These are phyloP conservation scores for Pseudomicrostroma phylloplanum DNA, from an alignment of 1,284 basidiomycete genomes.

Conservation along the genomic window DNA sequence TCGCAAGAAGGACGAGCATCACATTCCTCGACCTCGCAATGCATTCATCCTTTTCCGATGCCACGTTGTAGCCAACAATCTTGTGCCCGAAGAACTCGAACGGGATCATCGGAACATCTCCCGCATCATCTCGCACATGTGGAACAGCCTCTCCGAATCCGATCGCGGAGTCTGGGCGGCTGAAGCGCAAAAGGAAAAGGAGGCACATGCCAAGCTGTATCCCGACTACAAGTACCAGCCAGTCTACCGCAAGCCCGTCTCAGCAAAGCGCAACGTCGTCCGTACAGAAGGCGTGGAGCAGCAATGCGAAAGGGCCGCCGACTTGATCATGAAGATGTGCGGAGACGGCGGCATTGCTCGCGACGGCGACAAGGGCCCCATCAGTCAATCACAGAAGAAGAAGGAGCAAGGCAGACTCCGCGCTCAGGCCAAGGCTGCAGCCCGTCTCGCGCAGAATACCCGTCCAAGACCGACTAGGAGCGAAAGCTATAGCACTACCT, in stretches of 20 bases:
- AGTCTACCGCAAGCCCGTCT: not conserved
- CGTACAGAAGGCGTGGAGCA: not conserved
- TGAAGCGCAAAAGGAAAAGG: slow-evolving; percentile 36
- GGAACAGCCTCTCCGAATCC: slow-evolving; percentile 34
- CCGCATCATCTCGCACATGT: slow-evolving; percentile 53
- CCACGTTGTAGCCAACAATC: slow-evolving; percentile 71
- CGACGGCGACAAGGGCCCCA: not conserved
- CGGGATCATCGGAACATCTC: slow-evolving; percentile 69
- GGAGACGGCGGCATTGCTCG: not conserved
- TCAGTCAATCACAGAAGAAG: not conserved
- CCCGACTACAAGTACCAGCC: slow-evolving; percentile 46
- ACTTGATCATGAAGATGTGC: slow-evolving; percentile 4
- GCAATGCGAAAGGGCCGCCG: not conserved
- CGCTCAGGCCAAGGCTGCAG: slow-evolving; percentile 1
- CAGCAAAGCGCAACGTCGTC: not conserved
- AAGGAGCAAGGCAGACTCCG: not conserved
- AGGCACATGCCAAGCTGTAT: slow-evolving; percentile 29
- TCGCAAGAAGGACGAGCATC: slow-evolving; percentile 51
- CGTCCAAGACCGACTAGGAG: not conserved
- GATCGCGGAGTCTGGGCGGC: slow-evolving; percentile 34
- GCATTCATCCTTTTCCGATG: slow-evolving; percentile 91
- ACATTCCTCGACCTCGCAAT: slow-evolving; percentile 85
- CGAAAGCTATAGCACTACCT: not conserved
- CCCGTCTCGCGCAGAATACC: not conserved
- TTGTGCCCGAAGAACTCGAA: slow-evolving; percentile 70